Evolutionary conservation across 2,329 filamentous ascomycete species (phyloP).

Genomic region (Diaporthe australafricana): DNA sequence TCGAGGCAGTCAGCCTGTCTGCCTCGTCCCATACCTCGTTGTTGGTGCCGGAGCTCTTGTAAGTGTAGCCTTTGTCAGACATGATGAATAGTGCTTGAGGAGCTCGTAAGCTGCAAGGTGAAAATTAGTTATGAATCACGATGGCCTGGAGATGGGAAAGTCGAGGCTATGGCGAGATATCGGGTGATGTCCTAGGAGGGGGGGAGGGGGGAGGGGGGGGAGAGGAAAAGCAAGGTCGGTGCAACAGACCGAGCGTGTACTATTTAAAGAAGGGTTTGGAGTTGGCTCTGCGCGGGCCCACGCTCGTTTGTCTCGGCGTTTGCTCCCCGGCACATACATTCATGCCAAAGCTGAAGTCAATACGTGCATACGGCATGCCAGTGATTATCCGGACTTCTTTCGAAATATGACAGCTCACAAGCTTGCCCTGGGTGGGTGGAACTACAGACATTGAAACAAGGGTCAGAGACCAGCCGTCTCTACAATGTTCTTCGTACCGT

Average conservation of each 20-base stretch:
- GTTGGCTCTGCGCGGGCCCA: background rate
- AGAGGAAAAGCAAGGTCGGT: background rate
- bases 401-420: background rate
- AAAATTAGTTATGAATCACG: background rate
- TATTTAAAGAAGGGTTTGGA: slow-evolving; percentile 21
- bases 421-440: background rate
- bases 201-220: background rate
- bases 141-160: background rate
- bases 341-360: background rate
- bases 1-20: background rate
- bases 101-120: background rate
- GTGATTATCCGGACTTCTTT: background rate
- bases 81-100: slow-evolving; percentile 1
- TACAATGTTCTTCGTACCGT: background rate
- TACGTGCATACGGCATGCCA: background rate
- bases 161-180: background rate
- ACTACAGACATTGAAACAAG: no score
- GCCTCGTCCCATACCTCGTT: slow-evolving; percentile 58
- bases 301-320: background rate
- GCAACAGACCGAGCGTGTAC: background rate
- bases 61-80: slow-evolving; percentile 48
- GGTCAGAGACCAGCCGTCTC: background rate
- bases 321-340: background rate
- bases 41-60: slow-evolving; percentile 70
- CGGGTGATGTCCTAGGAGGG: background rate